Percentiles rank a stretch among this genome's conserved stretches.
These are phyloP conservation scores for Entomortierella parvispora DNA, from an alignment of 192 early-diverging fungal genomes.

Conservation along the genomic window DNA sequence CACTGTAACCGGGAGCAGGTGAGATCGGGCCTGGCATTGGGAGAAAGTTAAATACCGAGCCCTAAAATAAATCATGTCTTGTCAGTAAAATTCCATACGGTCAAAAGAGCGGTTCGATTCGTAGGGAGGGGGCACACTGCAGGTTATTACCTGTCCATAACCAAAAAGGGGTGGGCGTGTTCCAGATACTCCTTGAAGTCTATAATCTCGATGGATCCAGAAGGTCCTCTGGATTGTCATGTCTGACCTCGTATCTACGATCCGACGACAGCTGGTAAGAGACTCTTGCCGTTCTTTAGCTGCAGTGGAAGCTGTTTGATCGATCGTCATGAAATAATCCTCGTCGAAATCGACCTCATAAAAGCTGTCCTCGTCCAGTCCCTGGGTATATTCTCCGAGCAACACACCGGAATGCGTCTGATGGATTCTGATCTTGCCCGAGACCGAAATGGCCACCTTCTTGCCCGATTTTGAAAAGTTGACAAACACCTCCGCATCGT, in stretches of 20 bases:
- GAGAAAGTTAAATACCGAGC: background rate
- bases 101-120: background rate
- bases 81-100: background rate
- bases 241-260: slow-evolving; percentile 26
- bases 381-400: too few relatives aligned
- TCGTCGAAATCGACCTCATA: too few relatives aligned
- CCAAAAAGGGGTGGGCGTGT: background rate
- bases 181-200: background rate
- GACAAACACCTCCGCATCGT: too few relatives aligned
- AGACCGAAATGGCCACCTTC: too few relatives aligned
- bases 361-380: too few relatives aligned
- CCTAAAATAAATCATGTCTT: background rate
- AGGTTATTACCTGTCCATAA: background rate
- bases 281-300: background rate
- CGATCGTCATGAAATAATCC: slow-evolving; percentile 6
- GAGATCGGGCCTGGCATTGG: background rate
- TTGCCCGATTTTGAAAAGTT: too few relatives aligned
- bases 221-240: slow-evolving; percentile 19
- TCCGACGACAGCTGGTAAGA: slow-evolving; percentile 13
- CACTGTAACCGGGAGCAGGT: background rate
- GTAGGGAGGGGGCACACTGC: too few relatives aligned
- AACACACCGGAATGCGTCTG: too few relatives aligned
- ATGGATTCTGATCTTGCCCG: too few relatives aligned
- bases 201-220: slow-evolving; percentile 31
- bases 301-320: background rate